Conservation (phyloP, 768 basidiomycete genomes). For the Rhodotorula toruloides region DNA sequence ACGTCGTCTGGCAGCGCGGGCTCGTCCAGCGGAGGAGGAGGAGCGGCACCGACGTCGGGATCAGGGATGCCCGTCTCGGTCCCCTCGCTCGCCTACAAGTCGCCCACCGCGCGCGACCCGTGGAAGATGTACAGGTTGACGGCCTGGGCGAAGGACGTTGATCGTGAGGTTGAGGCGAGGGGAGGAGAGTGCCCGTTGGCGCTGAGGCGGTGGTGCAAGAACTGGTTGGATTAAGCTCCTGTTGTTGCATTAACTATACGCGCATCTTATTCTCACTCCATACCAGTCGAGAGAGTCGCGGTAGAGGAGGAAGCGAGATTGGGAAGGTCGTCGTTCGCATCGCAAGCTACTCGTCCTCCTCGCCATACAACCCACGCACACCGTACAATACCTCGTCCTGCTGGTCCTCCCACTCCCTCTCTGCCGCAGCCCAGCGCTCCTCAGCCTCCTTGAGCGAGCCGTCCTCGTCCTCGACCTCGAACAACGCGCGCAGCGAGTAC, state of each 20-base stretch:
- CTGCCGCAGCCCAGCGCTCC: too few species aligned
- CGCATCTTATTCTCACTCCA: too few species aligned
- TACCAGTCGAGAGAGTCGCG: too few species aligned
- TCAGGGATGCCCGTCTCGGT: neutral
- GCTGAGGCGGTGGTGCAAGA: conserved; percentile 27
- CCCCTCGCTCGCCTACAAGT: conserved; percentile 6
- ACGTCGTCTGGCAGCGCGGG: conserved; percentile 11
- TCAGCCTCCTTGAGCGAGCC: neutral
- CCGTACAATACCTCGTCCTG: too few species aligned
- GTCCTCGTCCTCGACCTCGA: neutral
- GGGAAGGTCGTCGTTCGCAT: too few species aligned
- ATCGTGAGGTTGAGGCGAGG: conserved; percentile 21
- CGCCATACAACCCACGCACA: too few species aligned
- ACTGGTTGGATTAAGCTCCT: conserved; percentile 8
- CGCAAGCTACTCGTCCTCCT: too few species aligned
- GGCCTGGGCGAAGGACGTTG: conserved; percentile 20
- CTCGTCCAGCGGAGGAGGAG: neutral
- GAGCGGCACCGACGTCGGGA: conserved; percentile 5
- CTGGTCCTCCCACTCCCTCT: too few species aligned
- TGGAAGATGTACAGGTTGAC: conserved; percentile 29
- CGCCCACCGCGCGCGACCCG: conserved; percentile 17
- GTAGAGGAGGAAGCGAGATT: too few species aligned
- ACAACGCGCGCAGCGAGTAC: neutral
- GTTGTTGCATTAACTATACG: neutral
- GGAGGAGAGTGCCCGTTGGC: conserved; percentile 12